Percentiles rank a stretch among this genome's conserved stretches.
Conservation (phyloP, 2,329 filamentous ascomycete species). For the Pseudogymnoascus sp. region DNA sequence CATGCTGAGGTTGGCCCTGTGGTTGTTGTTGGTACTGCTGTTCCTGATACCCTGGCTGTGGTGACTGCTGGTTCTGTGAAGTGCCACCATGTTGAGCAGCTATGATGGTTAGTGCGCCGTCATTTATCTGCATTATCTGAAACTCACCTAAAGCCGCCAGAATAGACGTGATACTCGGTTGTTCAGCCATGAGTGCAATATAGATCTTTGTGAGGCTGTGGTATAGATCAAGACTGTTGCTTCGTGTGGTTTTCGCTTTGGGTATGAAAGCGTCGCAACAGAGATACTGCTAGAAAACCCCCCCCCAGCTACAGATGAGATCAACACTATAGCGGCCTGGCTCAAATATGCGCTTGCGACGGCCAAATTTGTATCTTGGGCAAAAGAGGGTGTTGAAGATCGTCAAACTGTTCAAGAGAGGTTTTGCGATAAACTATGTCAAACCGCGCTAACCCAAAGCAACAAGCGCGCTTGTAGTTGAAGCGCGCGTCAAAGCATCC, state of each 20-base stretch:
- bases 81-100: slow-evolving; percentile 16
- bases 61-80: slow-evolving; percentile 34
- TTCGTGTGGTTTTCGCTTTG: not conserved
- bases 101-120: slow-evolving; percentile 3
- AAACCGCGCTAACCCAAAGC: not conserved
- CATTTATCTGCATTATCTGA: not conserved
- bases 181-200: slow-evolving; percentile 36
- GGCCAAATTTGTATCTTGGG: not conserved
- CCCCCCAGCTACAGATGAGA: not conserved
- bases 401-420: slow-evolving; percentile 4
- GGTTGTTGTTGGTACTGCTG: slow-evolving; percentile 36
- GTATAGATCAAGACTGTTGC: not conserved
- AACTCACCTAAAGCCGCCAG: slow-evolving; percentile 43
- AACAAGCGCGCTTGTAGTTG: not conserved
- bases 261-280: not conserved
- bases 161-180: slow-evolving; percentile 45
- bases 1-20: slow-evolving; percentile 35
- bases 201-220: not conserved
- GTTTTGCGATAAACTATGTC: slow-evolving; percentile 10
- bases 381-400: not conserved
- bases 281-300: not conserved
- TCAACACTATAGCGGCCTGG: not conserved
- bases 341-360: not conserved
- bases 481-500: not conserved
- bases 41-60: slow-evolving; percentile 31